Conservation (phyloP, 2,329 filamentous ascomycete species). For the Lomentospora prolificans region DNA sequence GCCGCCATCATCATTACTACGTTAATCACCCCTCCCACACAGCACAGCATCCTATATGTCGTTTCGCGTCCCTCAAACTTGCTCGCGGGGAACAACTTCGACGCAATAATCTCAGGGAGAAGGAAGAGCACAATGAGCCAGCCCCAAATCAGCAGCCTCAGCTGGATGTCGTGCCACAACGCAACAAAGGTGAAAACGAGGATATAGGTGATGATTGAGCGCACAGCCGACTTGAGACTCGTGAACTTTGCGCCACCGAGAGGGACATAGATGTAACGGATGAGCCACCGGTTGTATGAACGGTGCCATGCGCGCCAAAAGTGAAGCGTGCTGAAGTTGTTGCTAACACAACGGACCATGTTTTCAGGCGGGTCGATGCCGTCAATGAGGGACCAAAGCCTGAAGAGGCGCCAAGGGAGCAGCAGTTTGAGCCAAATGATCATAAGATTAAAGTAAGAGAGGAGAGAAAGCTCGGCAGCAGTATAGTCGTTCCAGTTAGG, state of each 20-base stretch:
- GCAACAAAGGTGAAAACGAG: conserved; percentile 94
- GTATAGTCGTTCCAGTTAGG: conserved; percentile 79
- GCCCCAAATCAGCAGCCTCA: conserved; percentile 86
- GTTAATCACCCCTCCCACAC: conserved; percentile 71
- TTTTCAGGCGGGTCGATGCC: conserved; percentile 94
- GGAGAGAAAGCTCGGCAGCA: conserved; percentile 75
- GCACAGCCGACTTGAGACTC: conserved; percentile 34
- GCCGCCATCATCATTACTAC: conserved; percentile 92
- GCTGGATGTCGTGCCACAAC: conserved; percentile 93
- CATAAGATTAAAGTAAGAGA: conserved; percentile 93
- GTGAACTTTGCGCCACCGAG: conserved; percentile 61
- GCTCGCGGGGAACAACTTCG: conserved; percentile 59
- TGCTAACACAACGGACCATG: conserved; percentile 91
- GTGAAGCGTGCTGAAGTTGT: conserved; percentile 82
- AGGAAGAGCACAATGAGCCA: conserved; percentile 96
- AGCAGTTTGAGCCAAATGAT: conserved; percentile 97
- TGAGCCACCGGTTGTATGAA: conserved; percentile 86
- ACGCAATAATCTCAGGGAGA: conserved; percentile 71
- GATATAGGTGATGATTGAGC: conserved; percentile 65
- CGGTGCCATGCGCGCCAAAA: conserved; percentile 98
- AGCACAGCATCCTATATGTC: conserved; percentile 70
- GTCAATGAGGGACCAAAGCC: conserved; percentile 87
- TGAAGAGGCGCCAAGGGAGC: conserved; percentile 96
- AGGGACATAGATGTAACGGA: conserved; percentile 89
- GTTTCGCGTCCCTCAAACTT: conserved; percentile 63